phyloP scores from a whole-genome alignment of 2,329 filamentous ascomycete genomes.

The Alternaria postmessia region DNA sequence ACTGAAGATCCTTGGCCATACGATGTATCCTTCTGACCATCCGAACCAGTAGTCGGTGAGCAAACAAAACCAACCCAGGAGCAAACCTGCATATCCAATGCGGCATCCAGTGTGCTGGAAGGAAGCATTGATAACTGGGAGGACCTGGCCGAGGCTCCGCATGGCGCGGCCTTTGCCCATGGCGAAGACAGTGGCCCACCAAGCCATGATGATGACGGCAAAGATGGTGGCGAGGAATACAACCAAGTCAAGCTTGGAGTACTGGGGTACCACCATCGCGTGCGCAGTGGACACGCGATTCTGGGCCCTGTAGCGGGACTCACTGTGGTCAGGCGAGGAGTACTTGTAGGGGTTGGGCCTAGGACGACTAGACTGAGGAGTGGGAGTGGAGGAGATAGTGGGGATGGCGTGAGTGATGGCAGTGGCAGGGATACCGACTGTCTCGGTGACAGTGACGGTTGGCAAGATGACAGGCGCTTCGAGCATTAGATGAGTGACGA shows the following conservation, averaged over 20 bases:
- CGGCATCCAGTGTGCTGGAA: neutral
- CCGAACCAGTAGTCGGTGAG: neutral
- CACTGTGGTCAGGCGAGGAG: neutral
- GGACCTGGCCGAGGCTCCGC: neutral
- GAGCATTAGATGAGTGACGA: neutral
- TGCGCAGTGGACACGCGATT: neutral
- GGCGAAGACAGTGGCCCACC: neutral
- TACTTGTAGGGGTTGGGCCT: neutral
- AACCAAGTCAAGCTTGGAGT: constrained; percentile 5
- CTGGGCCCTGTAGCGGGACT: neutral
- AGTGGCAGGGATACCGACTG: constrained; percentile 11
- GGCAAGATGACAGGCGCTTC: constrained; percentile 6
- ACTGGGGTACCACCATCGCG: neutral
- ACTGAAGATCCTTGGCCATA: neutral
- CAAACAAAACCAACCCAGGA: neutral
- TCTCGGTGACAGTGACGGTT: constrained; percentile 12
- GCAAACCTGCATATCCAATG: neutral
- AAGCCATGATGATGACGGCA: neutral
- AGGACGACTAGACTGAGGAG: neutral
- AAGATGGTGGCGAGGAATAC: neutral
- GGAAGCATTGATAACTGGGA: neutral
- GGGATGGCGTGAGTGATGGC: constrained; percentile 2
- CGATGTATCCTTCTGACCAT: neutral
- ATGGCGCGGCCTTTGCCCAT: neutral
- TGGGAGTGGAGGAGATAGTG: neutral